These are phyloP conservation scores for Arctium lappa DNA, from an alignment of 129 eudicot genomes.

Conservation along the genomic window DNA sequence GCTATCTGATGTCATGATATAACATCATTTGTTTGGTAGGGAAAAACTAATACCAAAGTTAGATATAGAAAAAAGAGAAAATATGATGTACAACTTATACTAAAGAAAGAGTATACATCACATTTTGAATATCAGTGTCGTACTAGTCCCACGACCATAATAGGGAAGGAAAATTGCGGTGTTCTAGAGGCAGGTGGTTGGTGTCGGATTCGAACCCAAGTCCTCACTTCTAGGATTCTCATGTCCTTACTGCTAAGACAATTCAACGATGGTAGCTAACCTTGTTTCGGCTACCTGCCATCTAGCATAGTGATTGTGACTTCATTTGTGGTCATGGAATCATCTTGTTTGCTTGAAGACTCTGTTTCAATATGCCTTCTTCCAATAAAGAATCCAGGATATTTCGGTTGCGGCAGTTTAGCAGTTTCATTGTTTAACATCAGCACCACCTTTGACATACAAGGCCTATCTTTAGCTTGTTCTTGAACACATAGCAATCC, in stretches of 20 bases:
- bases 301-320: constrained; percentile 56
- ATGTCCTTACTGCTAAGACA: neutral
- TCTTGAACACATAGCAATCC: constrained; percentile 5
- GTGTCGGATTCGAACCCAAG: neutral
- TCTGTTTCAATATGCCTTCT: constrained; percentile 39
- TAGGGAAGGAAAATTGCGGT: too few relatives aligned
- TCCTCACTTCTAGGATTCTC: neutral
- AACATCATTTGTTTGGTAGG: too few relatives aligned
- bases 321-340: constrained; percentile 47
- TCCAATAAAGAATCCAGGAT: constrained; percentile 37
- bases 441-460: too few relatives aligned
- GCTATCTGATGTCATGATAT: too few relatives aligned
- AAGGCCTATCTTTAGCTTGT: too few relatives aligned
- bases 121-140: too few relatives aligned
- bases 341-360: constrained; percentile 49
- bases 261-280: neutral
- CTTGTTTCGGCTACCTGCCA: constrained; percentile 36
- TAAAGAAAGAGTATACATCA: too few relatives aligned
- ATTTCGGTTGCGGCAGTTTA: constrained; percentile 16
- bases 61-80: too few relatives aligned
- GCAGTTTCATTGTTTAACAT: too few relatives aligned
- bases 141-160: too few relatives aligned
- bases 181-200: neutral
- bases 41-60: too few relatives aligned
- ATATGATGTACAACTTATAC: too few relatives aligned